Evolutionary conservation across 108 stramenopile species (phyloP), one percentile per base, ranked within the genome.

Genomic region (Phaeodactylum tricornutum): DNA sequence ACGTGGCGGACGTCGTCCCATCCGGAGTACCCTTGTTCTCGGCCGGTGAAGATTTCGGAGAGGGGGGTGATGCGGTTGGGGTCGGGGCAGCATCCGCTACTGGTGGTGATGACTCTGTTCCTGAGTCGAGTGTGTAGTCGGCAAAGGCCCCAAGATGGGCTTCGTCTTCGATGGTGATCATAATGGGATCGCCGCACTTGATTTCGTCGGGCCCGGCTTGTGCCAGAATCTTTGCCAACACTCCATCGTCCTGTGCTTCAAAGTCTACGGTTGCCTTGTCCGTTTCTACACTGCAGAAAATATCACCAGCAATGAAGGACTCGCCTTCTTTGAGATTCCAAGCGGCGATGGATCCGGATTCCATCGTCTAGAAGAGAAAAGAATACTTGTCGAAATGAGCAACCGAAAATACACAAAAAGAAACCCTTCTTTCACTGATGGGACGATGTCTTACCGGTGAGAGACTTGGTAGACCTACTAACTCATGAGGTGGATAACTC

Each of bases 181-280:
- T 56, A 47, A 97, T 94, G 1, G 95, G 93, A 16, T 56, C 54
- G 30, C 98, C 98, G 39, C 88, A 81, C 15, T 53, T 26, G 41
- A 97, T 74, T 49, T 98, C 96, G 2, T 56, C 70, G 15, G 68
- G 44, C 7, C 87, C 93, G 17, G 79, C 66, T 19, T 56, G 53
- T 5, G 75, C 77, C 40, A 99, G 69, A 47, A 96, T 87, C 72
- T 93, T 96, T 15, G 96, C 98, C 17, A 98, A 43, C 17, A 94
- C 62, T 23, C 95, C 95, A 59, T 98, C 98, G 62, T 99, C 98
- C 59, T 96, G 93, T 2, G 88, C 82, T 44, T 98, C 98, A 71
- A 93, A 99, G 36, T 94, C 86, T 20, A 99, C 92, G 4, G 94
- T 96, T 24, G 98, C 96, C 72, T 99, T 99, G 69, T 99, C 98